phyloP scores from a whole-genome alignment of 805 yeast genomes.

The Ogataea nonfermentans region DNA sequence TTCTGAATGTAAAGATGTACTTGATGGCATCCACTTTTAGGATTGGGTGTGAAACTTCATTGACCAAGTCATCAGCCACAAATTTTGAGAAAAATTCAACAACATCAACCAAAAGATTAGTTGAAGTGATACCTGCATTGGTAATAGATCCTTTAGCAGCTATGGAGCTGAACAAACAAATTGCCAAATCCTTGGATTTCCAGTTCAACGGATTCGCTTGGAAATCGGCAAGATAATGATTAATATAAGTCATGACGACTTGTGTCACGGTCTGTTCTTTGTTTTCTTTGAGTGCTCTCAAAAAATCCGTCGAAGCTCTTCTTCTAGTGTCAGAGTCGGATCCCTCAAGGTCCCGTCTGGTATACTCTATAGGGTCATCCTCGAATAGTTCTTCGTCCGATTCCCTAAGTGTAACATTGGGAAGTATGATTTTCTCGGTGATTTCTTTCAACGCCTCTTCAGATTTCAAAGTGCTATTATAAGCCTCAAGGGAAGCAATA shows the following conservation, averaged over 20 bases:
- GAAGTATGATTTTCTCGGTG: conserved; percentile 79
- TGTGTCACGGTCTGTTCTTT: conserved; percentile 73
- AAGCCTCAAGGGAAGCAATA: conserved; percentile 68
- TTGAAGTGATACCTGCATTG: conserved; percentile 79
- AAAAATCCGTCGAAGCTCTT: conserved; percentile 87
- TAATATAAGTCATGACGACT: conserved; percentile 70
- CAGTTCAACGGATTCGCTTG: conserved; percentile 52
- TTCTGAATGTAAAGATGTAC: conserved; percentile 84
- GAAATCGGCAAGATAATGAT: conserved; percentile 58
- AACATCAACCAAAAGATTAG: conserved; percentile 81
- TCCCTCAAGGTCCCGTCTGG: conserved; percentile 92
- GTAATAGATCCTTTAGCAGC: conserved; percentile 93
- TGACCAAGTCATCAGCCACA: conserved; percentile 79
- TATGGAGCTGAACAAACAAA: conserved; percentile 79
- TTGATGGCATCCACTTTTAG: conserved; percentile 90
- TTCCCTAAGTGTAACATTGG: conserved; percentile 82
- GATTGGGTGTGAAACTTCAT: conserved; percentile 62
- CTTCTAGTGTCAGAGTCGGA: conserved; percentile 91
- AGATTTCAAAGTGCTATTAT: conserved; percentile 58
- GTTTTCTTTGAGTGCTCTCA: conserved; percentile 79
- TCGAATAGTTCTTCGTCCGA: conserved; percentile 91
- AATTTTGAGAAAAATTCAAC: conserved; percentile 79
- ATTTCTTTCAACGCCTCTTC: conserved; percentile 69
- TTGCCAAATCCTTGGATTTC: conserved; percentile 85
- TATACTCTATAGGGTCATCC: conserved; percentile 94